Conservation (phyloP, 2,329 filamentous ascomycete genomes). For the Aspergillus glaucus region DNA sequence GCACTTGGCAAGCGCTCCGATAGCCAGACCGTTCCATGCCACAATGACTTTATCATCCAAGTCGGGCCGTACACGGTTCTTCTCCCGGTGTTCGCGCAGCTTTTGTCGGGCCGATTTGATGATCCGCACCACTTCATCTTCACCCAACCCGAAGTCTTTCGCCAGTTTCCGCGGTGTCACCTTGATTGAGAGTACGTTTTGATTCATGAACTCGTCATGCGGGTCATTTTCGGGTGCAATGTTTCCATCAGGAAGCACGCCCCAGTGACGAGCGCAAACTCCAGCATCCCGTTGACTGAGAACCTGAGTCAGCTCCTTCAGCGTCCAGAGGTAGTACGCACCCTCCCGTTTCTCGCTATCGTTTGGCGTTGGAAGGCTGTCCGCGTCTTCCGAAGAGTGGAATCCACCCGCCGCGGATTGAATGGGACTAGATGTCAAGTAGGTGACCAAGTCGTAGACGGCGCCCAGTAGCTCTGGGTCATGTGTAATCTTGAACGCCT, state of each 20-base stretch:
- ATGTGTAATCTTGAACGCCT: constrained; percentile 68
- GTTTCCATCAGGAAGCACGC: constrained; percentile 77
- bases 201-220: constrained; percentile 89
- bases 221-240: constrained; percentile 75
- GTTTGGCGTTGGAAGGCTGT: constrained; percentile 67
- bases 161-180: constrained; percentile 64
- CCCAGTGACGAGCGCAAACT: constrained; percentile 77
- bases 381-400: constrained; percentile 82
- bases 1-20: constrained; percentile 72
- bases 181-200: constrained; percentile 75
- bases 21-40: constrained; percentile 82
- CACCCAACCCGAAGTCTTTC: constrained; percentile 65
- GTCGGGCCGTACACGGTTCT: constrained; percentile 66
- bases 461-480: constrained; percentile 69
- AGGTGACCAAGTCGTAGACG: constrained; percentile 78
- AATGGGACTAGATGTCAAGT: constrained; percentile 68
- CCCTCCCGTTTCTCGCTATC: constrained; percentile 82
- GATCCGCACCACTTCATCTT: constrained; percentile 61
- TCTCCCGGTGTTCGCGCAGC: constrained; percentile 65
- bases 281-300: constrained; percentile 63
- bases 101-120: constrained; percentile 62
- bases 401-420: constrained; percentile 66
- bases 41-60: constrained; percentile 85
- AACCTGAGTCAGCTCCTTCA: constrained; percentile 74
- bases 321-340: constrained; percentile 90